phyloP scores from a whole-genome alignment of 1,284 basidiomycete species.

The Ganoderma boninense region DNA sequence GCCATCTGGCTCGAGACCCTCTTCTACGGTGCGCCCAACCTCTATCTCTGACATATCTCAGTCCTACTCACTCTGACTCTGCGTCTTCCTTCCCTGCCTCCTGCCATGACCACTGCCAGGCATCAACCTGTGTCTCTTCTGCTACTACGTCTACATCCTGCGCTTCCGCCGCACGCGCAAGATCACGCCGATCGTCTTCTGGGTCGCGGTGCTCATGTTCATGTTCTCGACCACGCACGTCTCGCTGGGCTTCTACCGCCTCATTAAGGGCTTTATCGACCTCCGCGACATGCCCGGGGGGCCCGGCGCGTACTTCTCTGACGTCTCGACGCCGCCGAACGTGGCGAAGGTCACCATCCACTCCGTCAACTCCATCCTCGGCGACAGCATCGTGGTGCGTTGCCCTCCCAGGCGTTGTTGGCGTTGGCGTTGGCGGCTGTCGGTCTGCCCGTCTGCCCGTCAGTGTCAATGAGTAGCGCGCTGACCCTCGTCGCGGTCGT shows the following conservation, averaged over 20 bases:
- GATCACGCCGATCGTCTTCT: slow-evolving; percentile 43
- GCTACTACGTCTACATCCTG: slow-evolving; percentile 44
- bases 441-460: neutral
- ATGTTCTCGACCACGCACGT: slow-evolving; percentile 47
- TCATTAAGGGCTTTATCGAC: slow-evolving; percentile 49
- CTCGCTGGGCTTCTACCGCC: slow-evolving; percentile 47
- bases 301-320: slow-evolving; percentile 47
- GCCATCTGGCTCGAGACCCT: slow-evolving; percentile 49
- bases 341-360: slow-evolving; percentile 50
- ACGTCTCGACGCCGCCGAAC: slow-evolving; percentile 48
- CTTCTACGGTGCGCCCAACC: slow-evolving; percentile 42
- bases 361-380: slow-evolving; percentile 47
- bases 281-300: slow-evolving; percentile 44
- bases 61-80: slow-evolving; percentile 3
- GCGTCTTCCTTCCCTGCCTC: neutral
- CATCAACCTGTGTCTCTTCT: slow-evolving; percentile 47
- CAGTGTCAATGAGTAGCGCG: neutral
- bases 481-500: neutral
- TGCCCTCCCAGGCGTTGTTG: neutral
- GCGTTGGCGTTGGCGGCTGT: neutral
- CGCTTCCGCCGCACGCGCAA: slow-evolving; percentile 41
- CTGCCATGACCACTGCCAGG: slow-evolving; percentile 31
- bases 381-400: slow-evolving; percentile 48
- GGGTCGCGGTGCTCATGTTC: slow-evolving; percentile 47
- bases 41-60: neutral